Evolutionary conservation across 2,329 filamentous ascomycete species (phyloP).

Genomic region (Fusarium haematococcum): DNA sequence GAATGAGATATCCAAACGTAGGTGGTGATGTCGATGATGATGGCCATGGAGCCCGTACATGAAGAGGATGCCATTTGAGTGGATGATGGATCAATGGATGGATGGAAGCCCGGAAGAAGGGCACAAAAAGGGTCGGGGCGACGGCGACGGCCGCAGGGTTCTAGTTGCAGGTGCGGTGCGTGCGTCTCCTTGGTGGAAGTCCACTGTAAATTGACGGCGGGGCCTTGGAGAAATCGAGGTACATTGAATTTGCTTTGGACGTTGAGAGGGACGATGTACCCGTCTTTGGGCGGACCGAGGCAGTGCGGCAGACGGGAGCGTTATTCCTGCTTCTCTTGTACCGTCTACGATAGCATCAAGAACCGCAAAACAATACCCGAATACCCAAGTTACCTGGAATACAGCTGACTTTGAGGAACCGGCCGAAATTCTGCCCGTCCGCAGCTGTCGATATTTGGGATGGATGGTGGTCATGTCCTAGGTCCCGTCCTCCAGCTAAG

Average conservation of each 20-base stretch:
- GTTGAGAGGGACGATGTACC: conserved; percentile 3
- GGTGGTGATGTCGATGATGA: conserved; percentile 28
- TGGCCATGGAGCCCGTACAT: conserved; percentile 19
- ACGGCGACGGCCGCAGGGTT: conserved; percentile 38
- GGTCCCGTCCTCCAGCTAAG: conserved; percentile 9
- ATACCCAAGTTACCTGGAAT: background rate
- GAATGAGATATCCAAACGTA: background rate
- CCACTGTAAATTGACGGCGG: conserved; percentile 36
- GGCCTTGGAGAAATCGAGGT: conserved; percentile 1
- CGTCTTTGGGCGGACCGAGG: background rate
- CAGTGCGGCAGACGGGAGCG: background rate
- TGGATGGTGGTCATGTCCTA: conserved; percentile 12
- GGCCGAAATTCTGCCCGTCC: conserved; percentile 3
- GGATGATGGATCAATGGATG: conserved; percentile 21
- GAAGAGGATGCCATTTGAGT: conserved; percentile 26
- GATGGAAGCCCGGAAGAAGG: conserved; percentile 23
- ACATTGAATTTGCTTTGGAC: conserved; percentile 13
- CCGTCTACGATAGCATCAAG: background rate
- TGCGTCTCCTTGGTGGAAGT: conserved; percentile 6
- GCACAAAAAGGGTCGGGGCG: conserved; percentile 36
- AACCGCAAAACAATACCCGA: background rate
- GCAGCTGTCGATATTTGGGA: background rate
- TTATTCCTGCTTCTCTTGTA: background rate
- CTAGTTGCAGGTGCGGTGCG: conserved; percentile 30
- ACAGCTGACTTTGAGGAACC: background rate